Evolutionary conservation across 225 moss, liverwort and hornwort genomes (phyloP), one percentile per base, ranked within the genome.

Genomic region (Physcomitrellopsis africana): DNA sequence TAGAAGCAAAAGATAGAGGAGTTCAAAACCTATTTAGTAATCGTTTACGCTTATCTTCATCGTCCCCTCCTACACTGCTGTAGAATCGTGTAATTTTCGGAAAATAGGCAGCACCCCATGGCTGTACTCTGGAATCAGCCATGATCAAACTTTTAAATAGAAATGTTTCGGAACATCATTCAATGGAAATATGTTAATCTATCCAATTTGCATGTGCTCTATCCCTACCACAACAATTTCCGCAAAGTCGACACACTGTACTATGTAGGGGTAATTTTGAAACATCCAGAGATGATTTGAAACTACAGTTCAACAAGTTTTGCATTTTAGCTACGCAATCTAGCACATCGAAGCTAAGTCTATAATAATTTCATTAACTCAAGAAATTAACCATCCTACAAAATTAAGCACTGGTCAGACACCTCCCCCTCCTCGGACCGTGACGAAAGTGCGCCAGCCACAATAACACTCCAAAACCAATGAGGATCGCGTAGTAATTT

Each of bases 11-110:
- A 48, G 54, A 67, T 54, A 70, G 71, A n/a, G 51, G 69, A 66
- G 32, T 54, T 48, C 43, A 60, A 63, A 51, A 88, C 88, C 88
- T 82, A 63, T 85, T 88, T 19, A 88, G 73, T 48, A 81, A 44
- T 65, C 73, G 77, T 23, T 76, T 80, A 32, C 80, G 80, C 3
- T 81, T 83, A 14, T 74, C 79, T 54, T 63, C 78, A 56, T 52
- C 82, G 44, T 63, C 77, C 65, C 75, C 77, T 51, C 80, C 43
- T 60, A 44, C 75, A 64, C 72, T 73, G 79, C 80, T 83, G 49
- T 72, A 70, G 65, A 78, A 73, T n/a, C 72, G 66, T 17, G 76
- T 58, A 47, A 58, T 58, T 52, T 29, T 81, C 26, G 53, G 63
- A 73, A 63, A 46, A 23, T 69, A 66, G 11, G 10, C 72, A 55